Base-by-base conservation (phyloP, 306 rosid genomes). In the Acacia crassicarpa region DNA sequence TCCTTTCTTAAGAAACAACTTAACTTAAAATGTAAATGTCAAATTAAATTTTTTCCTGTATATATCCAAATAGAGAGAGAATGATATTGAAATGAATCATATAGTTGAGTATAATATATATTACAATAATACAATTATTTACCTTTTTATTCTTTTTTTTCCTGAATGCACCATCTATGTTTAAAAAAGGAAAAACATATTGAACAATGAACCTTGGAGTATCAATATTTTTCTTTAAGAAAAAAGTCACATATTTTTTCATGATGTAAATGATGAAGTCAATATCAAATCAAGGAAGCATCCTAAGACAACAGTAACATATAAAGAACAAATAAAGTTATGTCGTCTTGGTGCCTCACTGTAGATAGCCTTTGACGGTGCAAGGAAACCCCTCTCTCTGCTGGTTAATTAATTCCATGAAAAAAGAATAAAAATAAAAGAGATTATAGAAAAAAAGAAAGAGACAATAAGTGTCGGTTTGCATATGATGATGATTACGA, bases 291-390 rank as follows among this genome's bases (percentile, higher is more conserved):
- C 77, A 88, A 61, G 76, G 67, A 62, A 69, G 87, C 85, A 80
- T 78, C 85, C 63, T 53, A 74, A 48, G 78, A 85, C 65, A 51
- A 79, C 22, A 68, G 84, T 46, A 61, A 61, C 67, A 12, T 16
- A 80, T 80, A 45, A 5, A 8, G 19, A 27, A 43, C 40, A 58
- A 58, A 58, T 3, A 8, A 8, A 22, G 6, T 58, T 51, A 54
- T 35, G 3, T n/a, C 19, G 41, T 74, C 67, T 67, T 72, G 75
- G 48, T 30, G 35, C 66, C 71, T 79, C 49, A 15, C 13, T 56
- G 62, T 53, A 19, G 48, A n/a, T 81, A 38, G 65, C 67, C 22
- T 56, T 77, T 82, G 87, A 78, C 84, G 75, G 85, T 83, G 84
- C 53, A 46, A 67, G 41, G 59, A 66, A 51, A 51, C 67, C 74